Conservation (phyloP, 1,284 basidiomycete species). For the Marasmius oreades region DNA sequence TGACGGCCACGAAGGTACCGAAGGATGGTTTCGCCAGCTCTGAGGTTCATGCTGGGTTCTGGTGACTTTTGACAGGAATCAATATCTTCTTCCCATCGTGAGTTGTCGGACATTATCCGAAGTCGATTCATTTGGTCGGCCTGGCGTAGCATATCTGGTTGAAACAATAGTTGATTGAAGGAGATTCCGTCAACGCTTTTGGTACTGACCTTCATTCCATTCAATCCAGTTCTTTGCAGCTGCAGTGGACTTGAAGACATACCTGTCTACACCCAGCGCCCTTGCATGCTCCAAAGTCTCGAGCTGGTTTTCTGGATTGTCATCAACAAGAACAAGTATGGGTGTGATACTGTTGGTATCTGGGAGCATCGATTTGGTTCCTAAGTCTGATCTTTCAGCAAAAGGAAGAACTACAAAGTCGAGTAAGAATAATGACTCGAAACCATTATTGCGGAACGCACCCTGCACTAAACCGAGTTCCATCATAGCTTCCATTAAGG, state of each 20-base stretch:
- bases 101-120: constrained; percentile 17
- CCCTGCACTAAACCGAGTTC: not conserved
- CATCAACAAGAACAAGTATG: constrained; percentile 20
- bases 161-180: not conserved
- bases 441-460: not conserved
- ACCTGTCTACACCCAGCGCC: constrained; percentile 11
- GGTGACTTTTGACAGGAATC: not conserved
- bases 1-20: constrained; percentile 15
- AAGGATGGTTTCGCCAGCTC: constrained; percentile 17
- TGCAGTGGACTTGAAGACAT: constrained; percentile 18
- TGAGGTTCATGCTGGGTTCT: constrained; percentile 9
- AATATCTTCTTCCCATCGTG: constrained; percentile 12
- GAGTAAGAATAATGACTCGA: not conserved
- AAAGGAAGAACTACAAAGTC: not conserved
- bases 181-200: too few relatives aligned
- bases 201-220: constrained; percentile 12
- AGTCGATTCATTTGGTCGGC: constrained; percentile 9
- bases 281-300: constrained; percentile 10
- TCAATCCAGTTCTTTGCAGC: constrained; percentile 19
- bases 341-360: constrained; percentile 1
- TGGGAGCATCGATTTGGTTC: not conserved
- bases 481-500: not conserved
- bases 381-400: not conserved
- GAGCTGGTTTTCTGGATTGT: constrained; percentile 13
- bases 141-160: constrained; percentile 11